phyloP scores from a whole-genome alignment of 495 filamentous ascomycete species.

The Xylaria longipes region DNA sequence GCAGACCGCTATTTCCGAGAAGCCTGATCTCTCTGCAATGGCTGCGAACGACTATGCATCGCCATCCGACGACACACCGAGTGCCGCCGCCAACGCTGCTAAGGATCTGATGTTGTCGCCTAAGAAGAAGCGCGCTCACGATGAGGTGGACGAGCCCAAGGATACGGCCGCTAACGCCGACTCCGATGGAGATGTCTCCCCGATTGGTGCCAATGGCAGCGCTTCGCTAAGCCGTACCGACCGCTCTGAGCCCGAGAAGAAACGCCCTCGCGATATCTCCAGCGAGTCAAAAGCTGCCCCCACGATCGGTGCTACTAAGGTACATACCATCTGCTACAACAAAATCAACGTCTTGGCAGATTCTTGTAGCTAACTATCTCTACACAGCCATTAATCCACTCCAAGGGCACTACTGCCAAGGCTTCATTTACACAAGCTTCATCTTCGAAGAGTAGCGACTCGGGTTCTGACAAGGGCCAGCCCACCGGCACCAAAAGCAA shows the following conservation, averaged over 20 bases:
- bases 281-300: conserved; percentile 32
- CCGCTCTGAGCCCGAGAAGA: conserved; percentile 62
- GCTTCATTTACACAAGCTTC: neutral
- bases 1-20: conserved; percentile 61
- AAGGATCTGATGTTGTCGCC: conserved; percentile 57
- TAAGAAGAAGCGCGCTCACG: conserved; percentile 64
- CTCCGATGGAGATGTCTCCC: conserved; percentile 44
- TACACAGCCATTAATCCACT: conserved; percentile 6
- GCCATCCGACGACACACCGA: conserved; percentile 27
- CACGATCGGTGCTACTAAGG: neutral
- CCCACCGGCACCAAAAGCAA: neutral
- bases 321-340: neutral
- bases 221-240: conserved; percentile 46
- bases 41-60: conserved; percentile 26
- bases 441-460: conserved; percentile 23
- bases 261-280: conserved; percentile 55
- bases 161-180: conserved; percentile 34
- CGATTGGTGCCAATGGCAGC: conserved; percentile 40
- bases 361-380: conserved; percentile 12
- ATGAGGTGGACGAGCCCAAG: conserved; percentile 53
- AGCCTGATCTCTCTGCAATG: conserved; percentile 35
- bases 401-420: neutral
- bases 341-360: neutral
- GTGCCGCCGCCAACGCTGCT: conserved; percentile 37
- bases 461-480: conserved; percentile 21